Evolutionary conservation across 352 stramenopile species (phyloP), one percentile per base, ranked within the genome.

Genomic region (Globisporangium paddicum): DNA sequence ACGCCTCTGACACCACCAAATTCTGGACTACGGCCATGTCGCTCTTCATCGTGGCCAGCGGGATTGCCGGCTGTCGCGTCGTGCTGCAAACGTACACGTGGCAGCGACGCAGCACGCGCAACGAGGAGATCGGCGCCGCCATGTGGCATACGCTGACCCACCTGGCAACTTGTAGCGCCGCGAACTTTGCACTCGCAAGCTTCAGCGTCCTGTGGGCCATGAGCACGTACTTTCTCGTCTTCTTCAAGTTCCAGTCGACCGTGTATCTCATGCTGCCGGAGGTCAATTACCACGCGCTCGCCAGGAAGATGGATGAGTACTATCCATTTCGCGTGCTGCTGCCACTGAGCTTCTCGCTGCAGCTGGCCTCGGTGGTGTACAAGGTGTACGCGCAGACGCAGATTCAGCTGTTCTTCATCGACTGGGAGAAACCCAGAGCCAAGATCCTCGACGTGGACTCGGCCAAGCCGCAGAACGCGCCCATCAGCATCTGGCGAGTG

Each of bases 401-500:
- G 19, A 60, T 80, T 2, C 79, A 96, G 38, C 63, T 98, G 2
- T 95, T 97, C 58, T 95, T 98, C 52, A 68, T 98, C 26, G 94
- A 98, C 64, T 98, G 94, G 93, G 95, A 98, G 64, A 96, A 93
- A 55, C 79, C 86, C 40, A 76, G 79, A 1, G 69, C 84, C 16
- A 86, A 72, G 45, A 69, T 90, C 11, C 71, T 87, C 28, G 78
- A 89, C 58, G 60, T 73, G 37, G 82, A 92, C 50, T 73, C 67
- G 10, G 58, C 51, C 16, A 71, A 73, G 28, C 67, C 75, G 3
- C 75, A 72, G 14, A 72, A 72, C 18, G 82, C 73, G 1, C 72
- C 82, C 25, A 72, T 98, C 14, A 97, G 89, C 38, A 84, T 97
- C 11, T 98, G 95, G 95, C 76, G 95, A n/a, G 95, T 87, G 65